Evolutionary conservation across 192 early-diverging fungal genomes (phyloP).

Genomic region (Linnemannia elongata): DNA sequence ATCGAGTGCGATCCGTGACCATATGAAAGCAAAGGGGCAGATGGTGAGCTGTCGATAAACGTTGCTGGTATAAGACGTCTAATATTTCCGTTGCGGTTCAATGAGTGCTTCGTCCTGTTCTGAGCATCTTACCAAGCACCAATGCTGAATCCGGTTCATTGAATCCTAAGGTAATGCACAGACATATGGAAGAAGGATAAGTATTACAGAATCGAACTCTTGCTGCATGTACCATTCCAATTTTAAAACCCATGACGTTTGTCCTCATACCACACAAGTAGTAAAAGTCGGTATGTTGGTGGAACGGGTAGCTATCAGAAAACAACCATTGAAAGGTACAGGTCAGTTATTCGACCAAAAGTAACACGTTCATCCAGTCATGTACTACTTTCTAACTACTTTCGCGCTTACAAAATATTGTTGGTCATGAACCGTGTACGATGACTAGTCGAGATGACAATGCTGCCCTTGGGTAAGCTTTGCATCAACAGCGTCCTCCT

Average conservation of each 20-base stretch:
- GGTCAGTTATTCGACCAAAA: neutral
- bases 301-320: slow-evolving; percentile 82
- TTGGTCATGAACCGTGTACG: slow-evolving; percentile 87
- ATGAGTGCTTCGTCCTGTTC: neutral
- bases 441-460: slow-evolving; percentile 80
- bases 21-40: neutral
- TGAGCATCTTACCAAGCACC: slow-evolving; percentile 69
- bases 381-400: neutral
- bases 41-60: neutral
- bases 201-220: neutral
- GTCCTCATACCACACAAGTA: slow-evolving; percentile 74
- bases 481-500: slow-evolving; percentile 77
- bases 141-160: slow-evolving; percentile 91
- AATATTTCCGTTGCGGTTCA: no score
- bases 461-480: slow-evolving; percentile 72
- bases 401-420: slow-evolving; percentile 81
- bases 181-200: neutral
- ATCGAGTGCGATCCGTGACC: neutral
- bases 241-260: neutral
- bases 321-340: neutral
- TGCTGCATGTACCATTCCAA: neutral
- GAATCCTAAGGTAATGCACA: slow-evolving; percentile 70
- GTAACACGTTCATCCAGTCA: neutral
- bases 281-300: slow-evolving; percentile 92
- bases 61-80: neutral